Conservation (phyloP, 2,329 filamentous ascomycete genomes). For the Sporothrix globosa region DNA sequence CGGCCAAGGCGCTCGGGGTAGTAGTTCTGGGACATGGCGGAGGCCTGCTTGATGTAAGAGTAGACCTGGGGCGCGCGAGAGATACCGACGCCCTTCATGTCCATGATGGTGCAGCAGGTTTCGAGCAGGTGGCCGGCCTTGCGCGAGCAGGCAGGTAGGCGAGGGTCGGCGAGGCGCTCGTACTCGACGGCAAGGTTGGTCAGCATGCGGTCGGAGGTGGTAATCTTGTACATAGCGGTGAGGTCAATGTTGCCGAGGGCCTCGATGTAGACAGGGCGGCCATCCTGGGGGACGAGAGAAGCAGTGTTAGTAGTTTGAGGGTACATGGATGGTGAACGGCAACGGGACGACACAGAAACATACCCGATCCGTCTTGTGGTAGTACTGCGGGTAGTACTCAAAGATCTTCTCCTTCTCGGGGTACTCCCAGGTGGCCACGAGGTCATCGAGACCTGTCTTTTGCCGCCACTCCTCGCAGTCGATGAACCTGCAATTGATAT, state of each 20-base stretch:
- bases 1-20: conserved; percentile 96
- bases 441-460: conserved; percentile 80
- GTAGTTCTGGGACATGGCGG: conserved; percentile 94
- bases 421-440: conserved; percentile 82
- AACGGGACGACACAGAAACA: background rate
- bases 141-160: conserved; percentile 92
- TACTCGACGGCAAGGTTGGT: conserved; percentile 97
- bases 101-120: conserved; percentile 98
- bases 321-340: too few relatives aligned
- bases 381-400: conserved; percentile 96
- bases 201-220: conserved; percentile 88
- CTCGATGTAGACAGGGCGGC: conserved; percentile 96
- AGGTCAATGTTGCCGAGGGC: conserved; percentile 93
- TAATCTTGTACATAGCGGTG: conserved; percentile 88
- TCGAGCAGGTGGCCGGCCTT: conserved; percentile 88
- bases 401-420: conserved; percentile 80
- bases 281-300: conserved; percentile 65
- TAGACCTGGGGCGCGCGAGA: conserved; percentile 82
- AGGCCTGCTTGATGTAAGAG: conserved; percentile 82
- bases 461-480: conserved; percentile 90
- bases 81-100: conserved; percentile 91
- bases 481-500: conserved; percentile 69
- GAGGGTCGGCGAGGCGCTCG: conserved; percentile 91
- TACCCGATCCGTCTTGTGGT: conserved; percentile 93
- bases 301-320: background rate